Evolutionary conservation across 2,329 filamentous ascomycete species (phyloP), one percentile per base, ranked within the genome.

Genomic region (Nemania diffusa): DNA sequence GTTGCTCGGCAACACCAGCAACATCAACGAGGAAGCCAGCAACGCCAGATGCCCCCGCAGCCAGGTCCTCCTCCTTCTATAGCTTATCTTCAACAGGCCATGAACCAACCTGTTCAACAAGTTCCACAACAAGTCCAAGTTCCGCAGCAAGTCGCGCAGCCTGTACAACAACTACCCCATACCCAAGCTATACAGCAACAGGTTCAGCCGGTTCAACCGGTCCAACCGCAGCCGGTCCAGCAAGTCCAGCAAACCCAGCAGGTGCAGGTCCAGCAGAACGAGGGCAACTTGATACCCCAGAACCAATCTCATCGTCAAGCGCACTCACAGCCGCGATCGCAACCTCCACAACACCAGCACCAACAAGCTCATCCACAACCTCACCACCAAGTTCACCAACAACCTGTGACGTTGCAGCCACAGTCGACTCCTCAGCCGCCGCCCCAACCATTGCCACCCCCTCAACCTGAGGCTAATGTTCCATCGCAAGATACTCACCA

Each of bases 401-500:
- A 75, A 58, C 70, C 71, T 24, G 73, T 74, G 46, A 68, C 71
- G 13, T 57, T 75, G 27, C 74, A 73, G 57, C 69, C 72, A 57
- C 77, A 72, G 72, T 75, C 61, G 70, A 74, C 59, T 68, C 75
- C 64, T 67, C 76, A 68, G 69, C 72, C 62, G 69, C 76, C 68
- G 58, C 71, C 50, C 58, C 76, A 74, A 64, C 65, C 73, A n/a
- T 69, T 75, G 24, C 71, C 75, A 26, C 70, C 75, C 24, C 71
- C 75, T 42, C 75, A 75, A 48, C 68, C 74, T 4, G 78, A 80
- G 32, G 68, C 74, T 11, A 70, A 72, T 22, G 69, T 73, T 5
- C 67, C 76, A 57, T 65, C 73, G 53, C 80, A 81, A 63, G 83
- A 84, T 46, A 72, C 75, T 5, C 80, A 83, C 64, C 79, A 78